These are phyloP conservation scores for Schrenkiella parvula DNA, from an alignment of 345 rosid species.

Conservation along the genomic window DNA sequence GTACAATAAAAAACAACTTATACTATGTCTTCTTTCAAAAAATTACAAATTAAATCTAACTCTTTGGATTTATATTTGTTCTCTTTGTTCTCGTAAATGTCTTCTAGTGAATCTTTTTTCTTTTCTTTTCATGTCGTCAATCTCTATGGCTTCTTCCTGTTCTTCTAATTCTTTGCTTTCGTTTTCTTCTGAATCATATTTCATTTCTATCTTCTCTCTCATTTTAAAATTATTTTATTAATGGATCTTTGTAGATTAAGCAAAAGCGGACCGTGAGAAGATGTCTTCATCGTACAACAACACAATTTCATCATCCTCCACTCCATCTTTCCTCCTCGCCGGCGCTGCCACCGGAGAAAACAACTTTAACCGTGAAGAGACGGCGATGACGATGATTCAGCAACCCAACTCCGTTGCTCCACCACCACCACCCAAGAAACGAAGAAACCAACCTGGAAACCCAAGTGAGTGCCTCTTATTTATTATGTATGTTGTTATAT, in stretches of 20 bases:
- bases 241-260: conserved; percentile 31
- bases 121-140: conserved; percentile 29
- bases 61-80: conserved; percentile 33
- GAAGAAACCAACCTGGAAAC: conserved; percentile 74
- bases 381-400: conserved; percentile 15
- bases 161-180: conserved; percentile 32
- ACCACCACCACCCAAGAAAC: conserved; percentile 56
- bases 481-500: not conserved
- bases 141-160: conserved; percentile 35
- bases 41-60: conserved; percentile 31
- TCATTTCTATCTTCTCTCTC: conserved; percentile 20
- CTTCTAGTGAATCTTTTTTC: conserved; percentile 33
- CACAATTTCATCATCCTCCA: conserved; percentile 21
- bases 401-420: conserved; percentile 40
- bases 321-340: conserved; percentile 24
- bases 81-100: conserved; percentile 33
- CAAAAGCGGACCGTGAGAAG: conserved; percentile 7
- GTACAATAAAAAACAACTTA: conserved; percentile 32
- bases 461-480: conserved; percentile 52
- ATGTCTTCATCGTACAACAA: conserved; percentile 31
- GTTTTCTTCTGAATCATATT: conserved; percentile 29
- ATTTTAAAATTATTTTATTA: not conserved
- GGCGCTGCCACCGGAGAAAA: conserved; percentile 3
- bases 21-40: conserved; percentile 34
- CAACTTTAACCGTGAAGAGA: conserved; percentile 22